Evolutionary conservation across 768 basidiomycete genomes (phyloP), one percentile per base, ranked within the genome.

Genomic region (Galerina marginata): DNA sequence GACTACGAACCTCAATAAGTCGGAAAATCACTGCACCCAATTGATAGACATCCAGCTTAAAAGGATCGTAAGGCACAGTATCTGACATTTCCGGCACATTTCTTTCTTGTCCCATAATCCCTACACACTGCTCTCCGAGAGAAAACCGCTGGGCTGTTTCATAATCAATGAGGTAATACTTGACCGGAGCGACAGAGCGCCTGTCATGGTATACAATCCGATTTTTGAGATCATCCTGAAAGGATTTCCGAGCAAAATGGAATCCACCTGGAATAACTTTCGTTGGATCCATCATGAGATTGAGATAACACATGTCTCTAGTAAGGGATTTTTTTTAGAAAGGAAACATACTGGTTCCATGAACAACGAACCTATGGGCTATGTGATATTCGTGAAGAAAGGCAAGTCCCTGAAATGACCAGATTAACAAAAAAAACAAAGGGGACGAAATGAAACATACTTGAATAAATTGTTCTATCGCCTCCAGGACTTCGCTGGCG

Each of bases 81-180:
- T 43, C 40, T 4, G 64, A 62, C 20, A 70, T 59, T 57, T 76
- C 74, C 1, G 75, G 74, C 14, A 71, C 70, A 16, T 56, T 61
- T 2, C 54, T 40, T 29, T 68, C 66, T 51, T 72, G 71, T 1
- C 71, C 68, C 52, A 52, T 14, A 6, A 56, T 10, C 10, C 67
- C 62, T 2, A 47, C 20, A 20, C 53, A 64, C 15, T 47, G 42
- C 15, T 59, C 53, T 5, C 54, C 49, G 14, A 40, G 40, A 14
- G 54, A 29, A 26, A 39, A 64, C 0, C 42, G 6, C 9, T 39
- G 3, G 11, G 68, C 65, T 10, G 69, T 46, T n/a, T 67, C 70
- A 29, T 71, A 73, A 25, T 74, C 72, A 12, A 73, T 73, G 52
- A 70, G 65, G 44, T 67, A 71, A 44, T 73, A 73, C 46, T 62